phyloP scores from a whole-genome alignment of 1,139 yeast species.

The Debaryomycetaceae sp. region DNA sequence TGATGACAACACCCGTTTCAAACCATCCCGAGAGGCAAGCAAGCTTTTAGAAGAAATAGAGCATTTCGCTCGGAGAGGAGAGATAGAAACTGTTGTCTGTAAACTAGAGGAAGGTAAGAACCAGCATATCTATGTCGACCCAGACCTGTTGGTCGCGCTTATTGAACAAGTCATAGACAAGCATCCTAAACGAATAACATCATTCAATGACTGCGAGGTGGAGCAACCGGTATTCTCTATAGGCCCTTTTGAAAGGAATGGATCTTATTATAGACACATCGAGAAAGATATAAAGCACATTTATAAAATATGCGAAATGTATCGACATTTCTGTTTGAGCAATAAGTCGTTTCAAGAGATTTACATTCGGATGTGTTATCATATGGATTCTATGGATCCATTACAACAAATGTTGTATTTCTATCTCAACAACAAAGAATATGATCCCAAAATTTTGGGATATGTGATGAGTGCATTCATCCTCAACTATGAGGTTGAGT shows the following conservation, averaged over 20 bases:
- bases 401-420: slow-evolving; percentile 17
- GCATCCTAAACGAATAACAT: slow-evolving; percentile 3
- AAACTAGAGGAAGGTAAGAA: background rate
- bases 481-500: slow-evolving; percentile 31
- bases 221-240: slow-evolving; percentile 14
- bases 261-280: slow-evolving; percentile 12
- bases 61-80: background rate
- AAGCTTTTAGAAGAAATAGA: background rate
- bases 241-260: slow-evolving; percentile 7
- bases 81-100: background rate
- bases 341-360: slow-evolving; percentile 18
- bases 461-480: slow-evolving; percentile 30
- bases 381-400: slow-evolving; percentile 24
- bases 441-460: slow-evolving; percentile 23
- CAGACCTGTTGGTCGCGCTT: background rate
- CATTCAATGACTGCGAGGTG: slow-evolving; percentile 6
- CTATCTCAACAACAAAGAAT: slow-evolving; percentile 15
- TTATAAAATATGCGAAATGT: slow-evolving; percentile 15
- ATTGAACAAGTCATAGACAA: slow-evolving; percentile 1
- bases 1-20: background rate
- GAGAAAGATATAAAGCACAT: slow-evolving; percentile 15
- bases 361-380: slow-evolving; percentile 32
- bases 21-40: background rate
- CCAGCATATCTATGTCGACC: background rate
- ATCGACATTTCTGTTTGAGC: slow-evolving; percentile 11